A percentile compares a stretch with the other conserved stretches of the same genome.
These are phyloP conservation scores for Herpetomonas samuelpessoai DNA, from an alignment of 208 protist genomes.

Conservation along the genomic window DNA sequence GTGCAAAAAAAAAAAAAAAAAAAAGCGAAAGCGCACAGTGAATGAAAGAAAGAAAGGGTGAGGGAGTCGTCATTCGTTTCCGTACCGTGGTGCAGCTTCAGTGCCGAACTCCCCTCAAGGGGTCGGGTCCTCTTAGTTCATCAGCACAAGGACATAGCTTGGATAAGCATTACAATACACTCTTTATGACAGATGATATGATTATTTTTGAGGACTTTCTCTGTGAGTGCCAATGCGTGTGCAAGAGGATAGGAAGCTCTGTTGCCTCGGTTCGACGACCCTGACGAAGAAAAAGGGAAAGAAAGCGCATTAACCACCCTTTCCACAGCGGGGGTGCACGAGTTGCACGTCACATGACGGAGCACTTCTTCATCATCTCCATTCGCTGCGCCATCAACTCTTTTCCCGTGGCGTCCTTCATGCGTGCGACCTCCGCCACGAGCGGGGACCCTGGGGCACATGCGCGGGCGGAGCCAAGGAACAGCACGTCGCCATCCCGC, in stretches of 20 bases:
- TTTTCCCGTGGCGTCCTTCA: slow-evolving; percentile 47
- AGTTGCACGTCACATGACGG: slow-evolving; percentile 64
- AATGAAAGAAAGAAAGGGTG: neutral
- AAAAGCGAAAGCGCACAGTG: slow-evolving; percentile 12
- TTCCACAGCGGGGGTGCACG: too few species aligned
- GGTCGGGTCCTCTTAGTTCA: too few species aligned
- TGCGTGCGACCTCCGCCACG: slow-evolving; percentile 34
- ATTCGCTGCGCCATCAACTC: slow-evolving; percentile 34
- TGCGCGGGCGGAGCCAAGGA: slow-evolving; percentile 20
- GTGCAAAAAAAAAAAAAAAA: slow-evolving; percentile 10
- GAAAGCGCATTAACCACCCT: neutral
- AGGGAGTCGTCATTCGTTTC: too few species aligned
- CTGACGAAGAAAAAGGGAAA: neutral
- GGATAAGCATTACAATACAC: too few species aligned
- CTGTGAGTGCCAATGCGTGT: too few species aligned
- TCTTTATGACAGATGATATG: too few species aligned
- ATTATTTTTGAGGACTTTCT: too few species aligned
- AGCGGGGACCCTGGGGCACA: slow-evolving; percentile 19
- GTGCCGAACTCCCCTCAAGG: too few species aligned
- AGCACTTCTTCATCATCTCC: slow-evolving; percentile 62
- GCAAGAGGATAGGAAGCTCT: too few species aligned
- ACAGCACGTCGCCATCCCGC: slow-evolving; percentile 48
- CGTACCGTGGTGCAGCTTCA: too few species aligned
- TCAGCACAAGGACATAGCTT: too few species aligned
- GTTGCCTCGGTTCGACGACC: neutral